A percentile compares a stretch with the other conserved stretches of the same genome.
phyloP scores from a whole-genome alignment of 768 basidiomycete species.

The Boletus rufocinnamomeus region DNA sequence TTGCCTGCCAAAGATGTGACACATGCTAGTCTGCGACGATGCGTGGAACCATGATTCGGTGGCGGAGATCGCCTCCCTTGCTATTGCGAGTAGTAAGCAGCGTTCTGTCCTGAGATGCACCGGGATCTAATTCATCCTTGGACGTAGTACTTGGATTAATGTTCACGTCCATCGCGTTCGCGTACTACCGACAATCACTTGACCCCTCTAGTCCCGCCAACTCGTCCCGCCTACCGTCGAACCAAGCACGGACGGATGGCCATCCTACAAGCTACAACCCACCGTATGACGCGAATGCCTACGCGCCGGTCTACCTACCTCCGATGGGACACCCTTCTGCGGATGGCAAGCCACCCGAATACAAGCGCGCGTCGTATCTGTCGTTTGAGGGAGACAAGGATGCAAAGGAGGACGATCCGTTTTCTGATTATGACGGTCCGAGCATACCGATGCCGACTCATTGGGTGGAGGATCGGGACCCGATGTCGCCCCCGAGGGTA shows the following conservation, averaged over 20 bases:
- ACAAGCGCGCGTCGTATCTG: slow-evolving; percentile 41
- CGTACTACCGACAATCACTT: slow-evolving; percentile 73
- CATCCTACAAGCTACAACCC: slow-evolving; percentile 59
- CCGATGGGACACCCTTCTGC: slow-evolving; percentile 53
- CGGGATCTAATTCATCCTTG: not conserved
- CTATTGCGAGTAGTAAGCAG: slow-evolving; percentile 58
- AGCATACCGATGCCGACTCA: slow-evolving; percentile 37
- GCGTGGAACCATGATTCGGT: slow-evolving; percentile 68
- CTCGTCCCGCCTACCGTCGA: slow-evolving; percentile 44
- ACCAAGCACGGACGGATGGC: slow-evolving; percentile 39
- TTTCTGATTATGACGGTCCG: slow-evolving; percentile 49
- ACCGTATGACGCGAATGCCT: slow-evolving; percentile 45
- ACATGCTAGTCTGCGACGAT: slow-evolving; percentile 55
- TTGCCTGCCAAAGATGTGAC: slow-evolving; percentile 10
- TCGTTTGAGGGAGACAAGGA: slow-evolving; percentile 32
- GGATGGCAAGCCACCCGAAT: slow-evolving; percentile 53
- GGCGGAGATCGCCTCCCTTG: slow-evolving; percentile 63
- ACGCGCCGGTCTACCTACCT: slow-evolving; percentile 44
- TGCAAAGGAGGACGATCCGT: slow-evolving; percentile 52
- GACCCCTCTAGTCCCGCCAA: slow-evolving; percentile 65
- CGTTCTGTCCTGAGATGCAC: no score
- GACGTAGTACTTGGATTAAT: slow-evolving; percentile 53
- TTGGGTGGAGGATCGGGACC: slow-evolving; percentile 47
- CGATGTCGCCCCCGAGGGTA: slow-evolving; percentile 24
- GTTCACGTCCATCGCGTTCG: slow-evolving; percentile 67